Evolutionary conservation across 2,329 filamentous ascomycete genomes (phyloP), one percentile per base, ranked within the genome.

Genomic region (Didymella pinodella): DNA sequence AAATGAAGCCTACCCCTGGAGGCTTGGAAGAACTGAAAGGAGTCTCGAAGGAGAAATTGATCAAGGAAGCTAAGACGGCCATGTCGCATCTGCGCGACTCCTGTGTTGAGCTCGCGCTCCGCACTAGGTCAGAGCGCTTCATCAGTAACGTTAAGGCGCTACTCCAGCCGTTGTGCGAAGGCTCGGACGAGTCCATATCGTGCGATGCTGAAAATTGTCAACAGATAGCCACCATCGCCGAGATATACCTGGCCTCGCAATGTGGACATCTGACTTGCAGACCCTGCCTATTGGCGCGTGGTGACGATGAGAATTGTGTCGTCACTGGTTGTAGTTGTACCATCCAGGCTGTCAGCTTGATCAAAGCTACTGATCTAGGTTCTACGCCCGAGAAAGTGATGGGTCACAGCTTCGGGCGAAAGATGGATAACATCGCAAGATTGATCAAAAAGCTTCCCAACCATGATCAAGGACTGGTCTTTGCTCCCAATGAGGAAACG

Each of bases 401-500:
- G 38, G 65, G 71, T 1, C 68, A 70, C 16, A 76, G 61, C 48
- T 71, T 63, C 29, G 72, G 72, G 0, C 61, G 60, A 7, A 77
- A 77, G 54, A 48, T 75, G 11, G 54, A 72, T 25, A 55, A 48
- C 0, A 62, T 76, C 14, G 52, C 50, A 2, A 14, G 61, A 0
- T 51, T 78, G 12, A 72, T 85, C 10, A 67, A 50, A 6, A 48
- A 66, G 0, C 80, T 85, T 54, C 78, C 83, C 46, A 66, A 72
- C 11, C 66, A 73, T 1, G 57, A 77, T 61, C 47, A 78, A 70
- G 65, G 49, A 1, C 63, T 75, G 7, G 40, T 75, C 0, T 74
- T 74, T 45, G 67, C 64, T 3, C 70, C 69, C 6, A 67, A 69
- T 12, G 56, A 67, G 3, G 64, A 71, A 16, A 61, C 49, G 0